Base-by-base conservation (phyloP, 2,329 filamentous ascomycete genomes). In the Aspergillus udagawae region DNA sequence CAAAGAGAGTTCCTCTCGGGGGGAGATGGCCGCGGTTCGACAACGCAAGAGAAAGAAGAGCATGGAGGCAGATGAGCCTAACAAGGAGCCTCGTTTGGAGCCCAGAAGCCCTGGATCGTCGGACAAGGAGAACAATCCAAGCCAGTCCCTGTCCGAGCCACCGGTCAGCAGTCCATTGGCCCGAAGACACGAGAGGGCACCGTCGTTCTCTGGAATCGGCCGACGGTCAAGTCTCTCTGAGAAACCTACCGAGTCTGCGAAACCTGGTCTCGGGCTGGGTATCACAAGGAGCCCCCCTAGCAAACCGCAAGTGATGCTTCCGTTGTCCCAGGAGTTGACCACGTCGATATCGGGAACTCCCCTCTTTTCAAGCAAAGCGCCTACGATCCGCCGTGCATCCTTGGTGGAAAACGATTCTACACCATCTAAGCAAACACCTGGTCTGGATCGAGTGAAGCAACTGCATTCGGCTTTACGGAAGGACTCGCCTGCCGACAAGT, bases 1-100 rank as follows among this genome's bases (percentile, higher is more conserved):
- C 29, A 23, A 25, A 41, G 35, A n/a, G 44, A 9, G 20, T 17
- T 27, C 29, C 12, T 12, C 32, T 17, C 17, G 6, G 32, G 14
- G 14, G 5, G 32, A 17, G 14, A 29, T n/a, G 12, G 21, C 17
- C 25, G 50, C 54, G 5, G 44, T 21, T 47, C 49, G 29, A n/a
- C 62, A 58, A 20, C 64, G 63, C 27, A 71, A 71, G 59, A 63
- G 69, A 28, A 71, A 69, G 53, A 62, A 62, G 44, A 67, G 66
- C 45, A n/a, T 32, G 2, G 67, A 65, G 12, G 42, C 58, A 8
- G 29, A 58, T 1, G 45, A 51, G 3, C 60, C 67, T 1, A 66
- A 63, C 35, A 70, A 70, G 41, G 63, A 69, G 49, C 61, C 65
- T 52, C 68, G 68, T 9, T 28, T 69, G 25, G 53, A 63, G n/a